Evolutionary conservation across 78 protist species (phyloP).

Genomic region (Dictyostelium firmibasis): DNA sequence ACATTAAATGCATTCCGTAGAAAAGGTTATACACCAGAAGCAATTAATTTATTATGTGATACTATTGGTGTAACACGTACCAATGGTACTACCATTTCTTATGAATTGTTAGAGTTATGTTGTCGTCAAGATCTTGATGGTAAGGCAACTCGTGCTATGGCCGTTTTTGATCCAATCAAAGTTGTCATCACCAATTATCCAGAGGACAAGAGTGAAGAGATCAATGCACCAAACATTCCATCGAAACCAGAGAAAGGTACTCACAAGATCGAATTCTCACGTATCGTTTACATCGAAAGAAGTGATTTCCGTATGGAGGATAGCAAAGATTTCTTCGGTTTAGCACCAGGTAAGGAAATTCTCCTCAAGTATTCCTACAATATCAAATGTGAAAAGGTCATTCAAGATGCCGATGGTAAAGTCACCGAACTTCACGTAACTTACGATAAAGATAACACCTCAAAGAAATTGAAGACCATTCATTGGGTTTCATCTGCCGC

Average conservation of each 20-base stretch:
- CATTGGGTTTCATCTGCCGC: conserved; percentile 92
- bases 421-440: conserved; percentile 73
- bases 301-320: conserved; percentile 88
- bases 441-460: conserved; percentile 39
- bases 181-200: conserved; percentile 75
- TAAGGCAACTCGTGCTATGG: conserved; percentile 81
- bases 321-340: conserved; percentile 83
- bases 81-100: conserved; percentile 46
- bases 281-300: conserved; percentile 90
- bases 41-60: conserved; percentile 94
- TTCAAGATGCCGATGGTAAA: conserved; percentile 71
- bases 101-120: conserved; percentile 77
- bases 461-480: conserved; percentile 89
- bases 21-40: conserved; percentile 92
- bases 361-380: conserved; percentile 80
- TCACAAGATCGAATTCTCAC: conserved; percentile 69
- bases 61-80: conserved; percentile 93
- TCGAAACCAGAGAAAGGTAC: conserved; percentile 71
- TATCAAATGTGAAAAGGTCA: conserved; percentile 74
- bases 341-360: conserved; percentile 89
- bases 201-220: conserved; percentile 50
- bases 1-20: conserved; percentile 94
- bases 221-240: conserved; percentile 91
- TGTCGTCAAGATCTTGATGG: conserved; percentile 70
- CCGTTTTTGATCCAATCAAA: conserved; percentile 88